These are phyloP conservation scores for Alisma plantagoaquatica DNA, from an alignment of 106 monocot genomes.

Conservation along the genomic window DNA sequence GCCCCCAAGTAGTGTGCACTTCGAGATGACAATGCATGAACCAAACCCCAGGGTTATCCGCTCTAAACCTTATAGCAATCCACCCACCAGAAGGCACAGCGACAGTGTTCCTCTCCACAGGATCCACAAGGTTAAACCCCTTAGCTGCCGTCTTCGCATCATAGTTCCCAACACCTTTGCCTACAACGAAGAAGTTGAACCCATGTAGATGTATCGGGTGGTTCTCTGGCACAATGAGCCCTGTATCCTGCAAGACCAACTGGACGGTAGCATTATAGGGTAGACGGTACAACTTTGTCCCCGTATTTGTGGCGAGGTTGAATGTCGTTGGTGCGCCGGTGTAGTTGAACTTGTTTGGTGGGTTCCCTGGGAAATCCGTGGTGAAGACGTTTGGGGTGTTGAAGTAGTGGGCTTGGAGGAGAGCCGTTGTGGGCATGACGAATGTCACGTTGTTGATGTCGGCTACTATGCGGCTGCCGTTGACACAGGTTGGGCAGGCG, in stretches of 20 bases:
- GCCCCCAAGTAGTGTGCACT: too few species aligned
- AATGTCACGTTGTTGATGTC: slow-evolving; percentile 52
- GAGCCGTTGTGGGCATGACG: slow-evolving; percentile 31
- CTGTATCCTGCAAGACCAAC: slow-evolving; percentile 61
- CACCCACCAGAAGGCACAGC: slow-evolving; percentile 60
- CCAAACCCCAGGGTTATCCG: slow-evolving; percentile 83
- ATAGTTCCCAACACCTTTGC: slow-evolving; percentile 49
- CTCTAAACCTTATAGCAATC: slow-evolving; percentile 58
- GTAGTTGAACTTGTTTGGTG: slow-evolving; percentile 32
- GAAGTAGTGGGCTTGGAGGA: slow-evolving; percentile 53
- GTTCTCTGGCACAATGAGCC: slow-evolving; percentile 46
- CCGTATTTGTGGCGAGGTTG: slow-evolving; percentile 19
- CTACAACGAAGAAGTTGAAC: slow-evolving; percentile 73
- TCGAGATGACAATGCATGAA: too few species aligned
- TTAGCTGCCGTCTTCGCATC: slow-evolving; percentile 27
- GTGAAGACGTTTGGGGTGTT: slow-evolving; percentile 34
- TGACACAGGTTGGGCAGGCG: slow-evolving; percentile 32
- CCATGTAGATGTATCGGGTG: slow-evolving; percentile 82
- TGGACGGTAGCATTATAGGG: slow-evolving; percentile 55
- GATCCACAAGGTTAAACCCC: slow-evolving; percentile 63
- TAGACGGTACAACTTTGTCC: slow-evolving; percentile 42
- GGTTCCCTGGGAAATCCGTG: slow-evolving; percentile 39
- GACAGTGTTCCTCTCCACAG: slow-evolving; percentile 60
- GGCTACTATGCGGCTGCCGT: slow-evolving; percentile 23
- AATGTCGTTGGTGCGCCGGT: slow-evolving; percentile 18